phyloP scores from a whole-genome alignment of 2,329 filamentous ascomycete species.

The Exophiala sp. region DNA sequence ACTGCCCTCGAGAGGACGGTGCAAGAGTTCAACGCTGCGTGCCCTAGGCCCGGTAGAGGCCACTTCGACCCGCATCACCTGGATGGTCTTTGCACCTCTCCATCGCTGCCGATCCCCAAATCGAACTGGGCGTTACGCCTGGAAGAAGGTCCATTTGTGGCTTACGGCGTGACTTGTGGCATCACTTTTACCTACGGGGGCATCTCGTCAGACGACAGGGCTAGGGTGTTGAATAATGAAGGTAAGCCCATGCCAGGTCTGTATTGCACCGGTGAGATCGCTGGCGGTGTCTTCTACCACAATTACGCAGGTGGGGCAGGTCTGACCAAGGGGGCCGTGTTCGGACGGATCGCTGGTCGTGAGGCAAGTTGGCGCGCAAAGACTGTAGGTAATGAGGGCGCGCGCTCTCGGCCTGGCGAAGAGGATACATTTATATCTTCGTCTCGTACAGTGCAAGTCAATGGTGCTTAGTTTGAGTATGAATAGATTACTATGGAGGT shows the following conservation, averaged over 20 bases:
- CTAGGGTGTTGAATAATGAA: slow-evolving; percentile 27
- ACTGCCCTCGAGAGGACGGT: slow-evolving; percentile 38
- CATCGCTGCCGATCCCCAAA: slow-evolving; percentile 49
- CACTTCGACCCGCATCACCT: slow-evolving; percentile 57
- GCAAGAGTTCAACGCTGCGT: slow-evolving; percentile 18
- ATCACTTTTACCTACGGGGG: slow-evolving; percentile 66
- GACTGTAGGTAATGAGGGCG: too few species aligned
- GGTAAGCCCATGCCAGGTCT: slow-evolving; percentile 39
- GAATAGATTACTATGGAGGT: too few species aligned
- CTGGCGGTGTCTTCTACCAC: slow-evolving; percentile 60
- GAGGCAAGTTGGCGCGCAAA: slow-evolving; percentile 28
- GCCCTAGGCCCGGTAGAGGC: slow-evolving; percentile 35
- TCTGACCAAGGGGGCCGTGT: slow-evolving; percentile 57
- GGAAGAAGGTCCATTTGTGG: slow-evolving; percentile 55
- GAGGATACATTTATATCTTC: too few species aligned
- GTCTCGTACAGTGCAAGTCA: too few species aligned
- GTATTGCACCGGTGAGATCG: slow-evolving; percentile 62
- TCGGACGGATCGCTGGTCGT: slow-evolving; percentile 45
- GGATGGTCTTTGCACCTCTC: slow-evolving; percentile 61
- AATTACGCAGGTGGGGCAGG: slow-evolving; percentile 64
- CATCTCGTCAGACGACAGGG: slow-evolving; percentile 29
- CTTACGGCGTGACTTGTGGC: slow-evolving; percentile 61
- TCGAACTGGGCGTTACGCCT: slow-evolving; percentile 64
- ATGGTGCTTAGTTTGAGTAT: too few species aligned
- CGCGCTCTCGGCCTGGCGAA: too few species aligned